Conservation (phyloP, 1,284 basidiomycete species). For the Neonothopanus nambi region DNA sequence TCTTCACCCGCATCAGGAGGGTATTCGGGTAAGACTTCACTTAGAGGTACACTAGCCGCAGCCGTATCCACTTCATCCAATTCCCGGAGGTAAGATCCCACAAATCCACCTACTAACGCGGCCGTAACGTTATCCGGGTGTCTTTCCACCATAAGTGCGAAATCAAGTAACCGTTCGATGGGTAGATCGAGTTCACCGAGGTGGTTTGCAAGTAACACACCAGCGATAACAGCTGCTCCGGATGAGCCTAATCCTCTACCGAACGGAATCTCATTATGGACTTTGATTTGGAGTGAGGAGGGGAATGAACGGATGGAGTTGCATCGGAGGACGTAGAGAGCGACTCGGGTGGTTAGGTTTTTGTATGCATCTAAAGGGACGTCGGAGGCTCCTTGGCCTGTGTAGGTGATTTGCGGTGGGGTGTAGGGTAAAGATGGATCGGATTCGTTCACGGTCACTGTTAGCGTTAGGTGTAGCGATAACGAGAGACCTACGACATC, state of each 20-base stretch:
- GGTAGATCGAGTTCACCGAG: constrained; percentile 78
- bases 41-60: constrained; percentile 89
- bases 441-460: constrained; percentile 49
- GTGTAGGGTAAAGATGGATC: constrained; percentile 25
- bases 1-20: constrained; percentile 88
- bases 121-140: constrained; percentile 99
- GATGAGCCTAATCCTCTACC: constrained; percentile 97
- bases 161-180: constrained; percentile 83
- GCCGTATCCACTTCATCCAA: constrained; percentile 76
- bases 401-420: constrained; percentile 62
- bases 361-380: constrained; percentile 96
- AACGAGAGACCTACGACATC: constrained; percentile 98
- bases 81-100: constrained; percentile 95
- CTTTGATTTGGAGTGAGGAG: constrained; percentile 69
- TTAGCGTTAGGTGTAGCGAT: constrained; percentile 82
- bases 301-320: constrained; percentile 79
- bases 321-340: constrained; percentile 94
- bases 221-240: constrained; percentile 96
- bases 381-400: constrained; percentile 87
- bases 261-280: constrained; percentile 94
- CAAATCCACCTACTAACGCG: constrained; percentile 95
- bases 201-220: constrained; percentile 86
- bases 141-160: constrained; percentile 98
- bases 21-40: constrained; percentile 96
- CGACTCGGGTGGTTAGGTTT: constrained; percentile 97